Conservation (phyloP, 2,329 filamentous ascomycete genomes). For the Dactylella cylindrospora region DNA sequence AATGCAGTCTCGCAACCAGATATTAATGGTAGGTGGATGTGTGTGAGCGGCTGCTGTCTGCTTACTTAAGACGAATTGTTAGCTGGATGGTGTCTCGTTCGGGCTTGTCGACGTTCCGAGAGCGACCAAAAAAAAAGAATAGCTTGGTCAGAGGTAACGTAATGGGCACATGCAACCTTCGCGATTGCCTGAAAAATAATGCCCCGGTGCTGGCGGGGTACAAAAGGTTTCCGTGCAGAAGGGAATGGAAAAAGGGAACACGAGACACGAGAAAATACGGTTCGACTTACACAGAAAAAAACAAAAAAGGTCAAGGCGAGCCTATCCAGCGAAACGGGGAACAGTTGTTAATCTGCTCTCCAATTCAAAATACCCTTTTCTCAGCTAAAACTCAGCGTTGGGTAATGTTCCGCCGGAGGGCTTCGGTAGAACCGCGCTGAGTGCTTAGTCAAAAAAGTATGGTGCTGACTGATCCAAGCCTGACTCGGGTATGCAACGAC, state of each 20-base stretch:
- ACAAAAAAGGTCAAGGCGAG: neutral
- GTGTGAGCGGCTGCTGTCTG: slow-evolving; percentile 15
- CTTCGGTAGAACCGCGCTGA: slow-evolving; percentile 40
- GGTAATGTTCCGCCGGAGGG: slow-evolving; percentile 14
- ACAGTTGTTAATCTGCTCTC: no score
- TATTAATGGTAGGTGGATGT: neutral
- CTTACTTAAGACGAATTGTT: slow-evolving; percentile 44
- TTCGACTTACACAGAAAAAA: no score
- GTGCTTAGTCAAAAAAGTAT: slow-evolving; percentile 37
- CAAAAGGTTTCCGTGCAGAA: no score
- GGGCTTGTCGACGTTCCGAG: slow-evolving; percentile 32
- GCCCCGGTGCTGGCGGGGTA: neutral
- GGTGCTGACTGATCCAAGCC: slow-evolving; percentile 41
- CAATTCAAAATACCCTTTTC: no score
- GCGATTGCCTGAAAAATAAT: slow-evolving; percentile 39
- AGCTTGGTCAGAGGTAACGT: slow-evolving; percentile 30
- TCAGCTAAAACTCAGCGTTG: no score
- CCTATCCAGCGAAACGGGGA: neutral
- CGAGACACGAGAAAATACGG: no score
- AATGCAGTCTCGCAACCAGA: slow-evolving; percentile 1
- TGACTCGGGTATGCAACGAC: slow-evolving; percentile 13
- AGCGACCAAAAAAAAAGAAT: slow-evolving; percentile 17
- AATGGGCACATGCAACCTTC: slow-evolving; percentile 39
- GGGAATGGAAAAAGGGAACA: no score
- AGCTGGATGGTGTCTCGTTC: slow-evolving; percentile 22